These are phyloP conservation scores for Tuber aestivum DNA, from an alignment of 495 filamentous ascomycete genomes.

Conservation along the genomic window DNA sequence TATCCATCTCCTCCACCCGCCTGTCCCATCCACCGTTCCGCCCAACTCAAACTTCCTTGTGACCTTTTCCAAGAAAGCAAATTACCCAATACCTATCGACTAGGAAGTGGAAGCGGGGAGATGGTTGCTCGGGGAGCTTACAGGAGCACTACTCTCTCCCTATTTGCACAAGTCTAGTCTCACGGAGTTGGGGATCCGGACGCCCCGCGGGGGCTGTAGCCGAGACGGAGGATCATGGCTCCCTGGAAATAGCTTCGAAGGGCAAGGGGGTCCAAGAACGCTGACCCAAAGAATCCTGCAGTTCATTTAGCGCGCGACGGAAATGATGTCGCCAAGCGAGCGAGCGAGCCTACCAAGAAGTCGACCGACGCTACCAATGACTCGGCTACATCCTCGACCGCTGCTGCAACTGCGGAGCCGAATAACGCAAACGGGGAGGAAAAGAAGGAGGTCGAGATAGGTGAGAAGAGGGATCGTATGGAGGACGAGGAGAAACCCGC, in stretches of 20 bases:
- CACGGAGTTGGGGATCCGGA: conserved; percentile 54
- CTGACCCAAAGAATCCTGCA: conserved; percentile 53
- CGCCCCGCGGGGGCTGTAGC: conserved; percentile 53
- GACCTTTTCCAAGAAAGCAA: not conserved
- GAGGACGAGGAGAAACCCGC: conserved; percentile 43
- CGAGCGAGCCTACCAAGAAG: conserved; percentile 49
- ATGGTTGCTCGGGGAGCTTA: conserved; percentile 18
- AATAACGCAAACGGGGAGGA: conserved; percentile 39
- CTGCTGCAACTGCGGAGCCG: conserved; percentile 38
- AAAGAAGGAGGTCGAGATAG: conserved; percentile 39
- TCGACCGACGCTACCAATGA: conserved; percentile 9
- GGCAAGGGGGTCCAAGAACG: conserved; percentile 61
- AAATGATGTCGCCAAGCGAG: conserved; percentile 60
- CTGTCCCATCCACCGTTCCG: conserved; percentile 4
- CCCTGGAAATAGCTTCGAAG: conserved; percentile 55
- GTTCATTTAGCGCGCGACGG: conserved; percentile 53
- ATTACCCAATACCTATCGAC: conserved; percentile 1
- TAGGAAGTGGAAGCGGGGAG: conserved; percentile 7
- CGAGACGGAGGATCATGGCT: conserved; percentile 55
- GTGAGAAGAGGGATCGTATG: conserved; percentile 44
- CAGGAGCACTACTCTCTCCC: conserved; percentile 11
- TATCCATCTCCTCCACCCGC: conserved; percentile 17
- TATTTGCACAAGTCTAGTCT: conserved; percentile 46
- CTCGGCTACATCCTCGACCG: conserved; percentile 1
- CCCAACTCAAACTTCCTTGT: not conserved